phyloP scores from a whole-genome alignment of 2,329 filamentous ascomycete species.

The Keithomyces neogunnii region DNA sequence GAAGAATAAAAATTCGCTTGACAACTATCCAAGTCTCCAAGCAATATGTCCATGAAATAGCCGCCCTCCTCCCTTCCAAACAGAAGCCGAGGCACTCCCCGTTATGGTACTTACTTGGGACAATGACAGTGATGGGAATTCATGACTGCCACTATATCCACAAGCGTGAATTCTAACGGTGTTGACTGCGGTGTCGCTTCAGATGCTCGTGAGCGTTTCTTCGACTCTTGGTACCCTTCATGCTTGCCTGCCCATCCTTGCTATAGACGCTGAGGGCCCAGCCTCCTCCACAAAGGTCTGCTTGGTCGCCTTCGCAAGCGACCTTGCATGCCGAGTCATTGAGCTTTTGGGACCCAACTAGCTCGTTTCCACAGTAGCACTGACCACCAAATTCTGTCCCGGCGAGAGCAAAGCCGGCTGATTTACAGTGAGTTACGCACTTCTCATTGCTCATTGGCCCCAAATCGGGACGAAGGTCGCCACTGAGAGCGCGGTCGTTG shows the following conservation, averaged over 20 bases:
- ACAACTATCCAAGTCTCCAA: neutral
- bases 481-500: conserved; percentile 27
- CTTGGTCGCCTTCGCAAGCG: conserved; percentile 38
- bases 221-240: conserved; percentile 20
- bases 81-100: neutral
- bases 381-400: conserved; percentile 43
- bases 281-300: conserved; percentile 41
- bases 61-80: too few relatives aligned
- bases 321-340: conserved; percentile 33
- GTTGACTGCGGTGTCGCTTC: conserved; percentile 23
- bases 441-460: conserved; percentile 34
- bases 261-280: conserved; percentile 38
- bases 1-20: neutral
- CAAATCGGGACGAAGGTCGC: conserved; percentile 30
- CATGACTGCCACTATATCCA: neutral
- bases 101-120: neutral
- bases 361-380: conserved; percentile 41
- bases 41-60: conserved; percentile 2
- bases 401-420: conserved; percentile 32
- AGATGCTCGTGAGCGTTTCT: conserved; percentile 30
- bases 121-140: neutral
- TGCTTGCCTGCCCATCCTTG: conserved; percentile 22
- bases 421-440: conserved; percentile 40
- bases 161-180: conserved; percentile 11
- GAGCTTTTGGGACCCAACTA: conserved; percentile 28